Evolutionary conservation across 192 early-diverging fungal species (phyloP).

Genomic region (Mortierella claussenii): DNA sequence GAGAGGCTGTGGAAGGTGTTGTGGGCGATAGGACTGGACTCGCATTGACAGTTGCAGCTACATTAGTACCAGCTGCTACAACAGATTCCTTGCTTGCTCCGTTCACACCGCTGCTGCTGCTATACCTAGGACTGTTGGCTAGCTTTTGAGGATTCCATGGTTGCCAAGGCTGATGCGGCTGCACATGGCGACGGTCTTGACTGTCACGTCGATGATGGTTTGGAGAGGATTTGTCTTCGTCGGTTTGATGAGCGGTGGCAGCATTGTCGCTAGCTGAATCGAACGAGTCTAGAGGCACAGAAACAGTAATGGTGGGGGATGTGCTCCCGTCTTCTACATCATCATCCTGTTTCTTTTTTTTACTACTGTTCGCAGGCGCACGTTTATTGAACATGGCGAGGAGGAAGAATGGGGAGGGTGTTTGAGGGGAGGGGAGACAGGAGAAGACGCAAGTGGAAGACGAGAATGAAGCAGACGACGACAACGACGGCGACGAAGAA

Average conservation of each 20-base stretch:
- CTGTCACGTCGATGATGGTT: constrained; percentile 6
- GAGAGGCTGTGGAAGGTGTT: constrained; percentile 1
- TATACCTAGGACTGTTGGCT: not conserved
- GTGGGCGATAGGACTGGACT: not conserved
- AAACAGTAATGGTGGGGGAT: constrained; percentile 44
- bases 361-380: constrained; percentile 5
- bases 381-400: constrained; percentile 50
- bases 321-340: constrained; percentile 18
- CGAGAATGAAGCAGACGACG: no score
- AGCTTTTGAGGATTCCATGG: constrained; percentile 22
- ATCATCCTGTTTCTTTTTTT: constrained; percentile 7
- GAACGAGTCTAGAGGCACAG: constrained; percentile 29
- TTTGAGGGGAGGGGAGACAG: no score
- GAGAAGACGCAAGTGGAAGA: no score
- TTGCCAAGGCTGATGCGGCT: constrained; percentile 20
- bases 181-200: not conserved
- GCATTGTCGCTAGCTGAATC: not conserved
- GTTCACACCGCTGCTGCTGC: not conserved
- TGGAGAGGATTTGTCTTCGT: not conserved
- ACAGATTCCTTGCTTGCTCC: no score
- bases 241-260: not conserved
- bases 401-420: no score
- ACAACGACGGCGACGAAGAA: no score
- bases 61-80: no score
- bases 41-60: no score